Evolutionary conservation across 495 filamentous ascomycete species (phyloP).

Genomic region (Trichoderma reesei): DNA sequence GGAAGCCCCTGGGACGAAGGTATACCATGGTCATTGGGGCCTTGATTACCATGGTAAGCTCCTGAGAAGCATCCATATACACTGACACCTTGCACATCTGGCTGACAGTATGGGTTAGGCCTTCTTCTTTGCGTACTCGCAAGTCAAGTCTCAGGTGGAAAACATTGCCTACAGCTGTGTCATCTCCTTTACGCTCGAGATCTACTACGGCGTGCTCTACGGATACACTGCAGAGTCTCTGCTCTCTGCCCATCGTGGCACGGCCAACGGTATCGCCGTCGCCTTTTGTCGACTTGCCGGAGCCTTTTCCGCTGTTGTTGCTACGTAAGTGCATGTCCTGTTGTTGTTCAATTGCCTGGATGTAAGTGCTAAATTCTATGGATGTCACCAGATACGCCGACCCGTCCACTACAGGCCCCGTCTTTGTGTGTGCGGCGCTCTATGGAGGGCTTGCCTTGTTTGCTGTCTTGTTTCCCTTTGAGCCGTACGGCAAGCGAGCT

Average conservation of each 20-base stretch:
- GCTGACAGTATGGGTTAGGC: constrained; percentile 60
- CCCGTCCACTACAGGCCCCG: constrained; percentile 50
- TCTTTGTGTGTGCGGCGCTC: constrained; percentile 59
- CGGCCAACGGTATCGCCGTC: constrained; percentile 66
- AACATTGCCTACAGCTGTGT: constrained; percentile 56
- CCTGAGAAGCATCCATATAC: constrained; percentile 37
- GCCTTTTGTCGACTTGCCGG: constrained; percentile 62
- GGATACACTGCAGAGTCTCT: constrained; percentile 80
- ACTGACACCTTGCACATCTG: constrained; percentile 34
- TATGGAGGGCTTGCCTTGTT: constrained; percentile 55
- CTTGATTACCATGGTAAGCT: constrained; percentile 40
- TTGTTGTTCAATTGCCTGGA: too few species aligned
- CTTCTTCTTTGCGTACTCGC: constrained; percentile 67
- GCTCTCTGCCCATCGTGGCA: constrained; percentile 65
- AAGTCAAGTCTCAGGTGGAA: constrained; percentile 62
- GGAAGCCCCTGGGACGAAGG: constrained; percentile 57
- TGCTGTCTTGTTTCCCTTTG: constrained; percentile 56
- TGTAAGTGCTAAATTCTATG: too few species aligned
- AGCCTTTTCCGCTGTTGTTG: constrained; percentile 57
- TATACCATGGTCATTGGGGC: constrained; percentile 60
- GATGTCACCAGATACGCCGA: constrained; percentile 17
- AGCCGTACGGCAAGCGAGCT: constrained; percentile 52
- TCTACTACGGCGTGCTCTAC: constrained; percentile 81
- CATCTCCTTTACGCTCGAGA: constrained; percentile 57
- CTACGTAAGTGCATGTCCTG: constrained; percentile 34